Evolutionary conservation across 352 stramenopile genomes (phyloP), one percentile per base, ranked within the genome.

Genomic region (Phytopythium aichiense): DNA sequence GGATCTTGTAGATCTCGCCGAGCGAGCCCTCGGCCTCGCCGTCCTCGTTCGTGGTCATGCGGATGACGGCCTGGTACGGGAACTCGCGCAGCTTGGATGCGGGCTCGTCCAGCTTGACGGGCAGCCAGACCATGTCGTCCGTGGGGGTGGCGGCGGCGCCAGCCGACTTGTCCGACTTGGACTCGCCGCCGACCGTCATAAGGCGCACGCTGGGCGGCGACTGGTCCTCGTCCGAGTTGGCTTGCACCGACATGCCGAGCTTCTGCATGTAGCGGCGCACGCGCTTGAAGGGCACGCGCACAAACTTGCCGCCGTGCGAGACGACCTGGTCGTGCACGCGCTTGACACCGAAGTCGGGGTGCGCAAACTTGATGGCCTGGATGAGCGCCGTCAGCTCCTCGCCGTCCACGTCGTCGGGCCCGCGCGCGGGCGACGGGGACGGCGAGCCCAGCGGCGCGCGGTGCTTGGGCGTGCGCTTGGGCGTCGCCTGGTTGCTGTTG

Each of bases 1-100:
- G 87, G 69, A 95, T 93, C 76, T 95, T 95, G 76, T 95, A 95
- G 74, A 95, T 92, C 73, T 95, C 87, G 31, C 86, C 86, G 51
- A 92, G 73, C 12, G 77, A 80, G 23, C 84, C 84, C n/a, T 84
- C 65, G 30, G 80, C 78, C 12, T 90, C 81, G 50, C 80, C 83
- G 25, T 90, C 75, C 42, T 89, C 81, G 49, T 62, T 86, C 43
- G 71, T 85, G 28, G 79, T 94, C 87, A 94, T 93, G 50, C 84
- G 84, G 50, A 95, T 95, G 54, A 94, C 83, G 13, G 87, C 87
- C 66, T 92, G 78, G 72, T 95, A 91, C 42, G 83, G 84, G 61
- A 87, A 90, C 65, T 92, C 65, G 62, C 76, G 66, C 58, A 91
- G 68, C 70, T 93, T 92, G 49, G 79, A 89, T 1, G 82, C 81